These are phyloP conservation scores for Boletales sp. DNA, from an alignment of 768 basidiomycete genomes.

Conservation along the genomic window DNA sequence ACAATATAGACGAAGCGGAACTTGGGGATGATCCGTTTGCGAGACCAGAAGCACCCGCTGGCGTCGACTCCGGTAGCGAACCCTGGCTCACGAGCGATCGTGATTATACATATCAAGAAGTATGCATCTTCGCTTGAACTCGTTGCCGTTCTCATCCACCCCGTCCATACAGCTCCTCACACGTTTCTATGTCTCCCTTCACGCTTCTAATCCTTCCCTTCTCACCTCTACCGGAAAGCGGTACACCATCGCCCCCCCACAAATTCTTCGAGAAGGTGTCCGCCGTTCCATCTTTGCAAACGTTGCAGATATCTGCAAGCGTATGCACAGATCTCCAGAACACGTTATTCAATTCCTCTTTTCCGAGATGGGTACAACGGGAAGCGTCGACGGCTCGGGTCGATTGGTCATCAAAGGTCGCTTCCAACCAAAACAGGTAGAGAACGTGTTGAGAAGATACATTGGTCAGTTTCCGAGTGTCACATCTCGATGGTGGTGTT, in stretches of 20 bases:
- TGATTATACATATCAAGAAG: constrained; percentile 96
- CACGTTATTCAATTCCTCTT: constrained; percentile 98
- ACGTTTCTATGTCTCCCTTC: constrained; percentile 88
- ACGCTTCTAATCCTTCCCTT: constrained; percentile 90
- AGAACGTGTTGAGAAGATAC: constrained; percentile 93
- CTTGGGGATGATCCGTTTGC: constrained; percentile 89
- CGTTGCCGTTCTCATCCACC: neutral
- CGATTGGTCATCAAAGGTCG: constrained; percentile 95
- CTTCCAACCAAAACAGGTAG: constrained; percentile 98
- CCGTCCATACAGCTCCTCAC: constrained; percentile 65
- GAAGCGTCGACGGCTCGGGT: constrained; percentile 88
- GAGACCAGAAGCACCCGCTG: constrained; percentile 48
- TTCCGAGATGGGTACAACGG: constrained; percentile 97
- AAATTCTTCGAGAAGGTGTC: constrained; percentile 91
- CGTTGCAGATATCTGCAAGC: constrained; percentile 94
- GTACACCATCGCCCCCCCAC: constrained; percentile 96
- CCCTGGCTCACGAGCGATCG: constrained; percentile 92
- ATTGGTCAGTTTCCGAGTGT: constrained; percentile 61
- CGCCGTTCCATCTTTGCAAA: constrained; percentile 98
- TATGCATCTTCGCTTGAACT: constrained; percentile 26
- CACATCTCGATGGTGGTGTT: neutral
- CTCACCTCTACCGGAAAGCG: constrained; percentile 84
- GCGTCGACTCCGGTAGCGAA: constrained; percentile 72
- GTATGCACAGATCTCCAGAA: constrained; percentile 97
- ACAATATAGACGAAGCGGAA: constrained; percentile 74